Base-by-base conservation (phyloP, 768 basidiomycete species). In the Boletus vinaceobasis region DNA sequence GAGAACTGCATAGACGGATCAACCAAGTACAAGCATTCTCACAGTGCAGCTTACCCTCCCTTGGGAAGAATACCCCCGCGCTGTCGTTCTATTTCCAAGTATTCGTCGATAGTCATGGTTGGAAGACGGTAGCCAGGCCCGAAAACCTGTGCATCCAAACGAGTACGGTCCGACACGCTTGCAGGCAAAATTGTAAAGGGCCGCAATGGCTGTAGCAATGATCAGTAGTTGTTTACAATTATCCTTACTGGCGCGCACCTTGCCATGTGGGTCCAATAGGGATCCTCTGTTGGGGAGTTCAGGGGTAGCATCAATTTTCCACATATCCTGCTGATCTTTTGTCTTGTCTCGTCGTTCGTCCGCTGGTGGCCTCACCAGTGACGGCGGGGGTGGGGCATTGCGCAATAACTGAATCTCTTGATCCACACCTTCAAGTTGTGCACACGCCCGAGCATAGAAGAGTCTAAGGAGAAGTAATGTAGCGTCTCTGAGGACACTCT, bases 51-150 rank as follows among this genome's bases (percentile, higher is more conserved):
- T 71, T 67, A 93, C 90, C 93, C 93, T 75, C 92, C 90, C 32
- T 88, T 89, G 9, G 87, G 80, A 52, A 97, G 83, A 61, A 98
- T 85, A 50, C 93, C 94, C 1, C 96, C 96, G 52, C 89, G 75
- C 64, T 85, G 78, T 45, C 77, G 76, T 65, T 99, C 96, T 52
- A 92, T 84, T 65, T 90, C 84, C 32, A 99, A 79, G 66, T 95
- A 98, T 71, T 98, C 90, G 62, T 98, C 96, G 53, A 98, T 83
- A 1, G 90, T 82, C 97, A 99, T 98, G 0, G 93, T 94, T 5
- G 97, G 97, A 32, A 98, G 74, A 40, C 87, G 82, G 64, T 97
- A 84, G 11, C 82, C 83, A 14, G 91, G 82, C 15, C 86, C 82
- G 73, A 98, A 98, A 4, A 98, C 94, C 64, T 90, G 84, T 2